Percentiles rank a stretch among this genome's conserved stretches.
phyloP scores from a whole-genome alignment of 139 green algal species.

The Auxenochlorella pyrenoidosa region DNA sequence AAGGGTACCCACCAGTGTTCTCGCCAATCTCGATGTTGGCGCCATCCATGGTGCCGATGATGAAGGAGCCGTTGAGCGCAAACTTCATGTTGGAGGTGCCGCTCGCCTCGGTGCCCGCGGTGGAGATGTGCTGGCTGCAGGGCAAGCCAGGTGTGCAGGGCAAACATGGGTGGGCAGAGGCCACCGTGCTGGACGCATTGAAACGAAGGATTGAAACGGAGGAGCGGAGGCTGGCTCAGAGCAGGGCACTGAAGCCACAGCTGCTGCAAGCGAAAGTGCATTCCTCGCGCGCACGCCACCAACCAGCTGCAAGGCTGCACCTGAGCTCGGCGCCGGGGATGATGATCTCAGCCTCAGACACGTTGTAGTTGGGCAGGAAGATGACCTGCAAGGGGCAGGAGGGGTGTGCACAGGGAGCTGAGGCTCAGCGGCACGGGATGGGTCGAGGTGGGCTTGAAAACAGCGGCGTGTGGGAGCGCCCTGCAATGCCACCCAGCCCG shows the following conservation, averaged over 20 bases:
- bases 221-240: too few relatives aligned
- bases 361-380: conserved; percentile 99
- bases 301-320: not conserved
- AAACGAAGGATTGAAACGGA: too few relatives aligned
- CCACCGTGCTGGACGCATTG: not conserved
- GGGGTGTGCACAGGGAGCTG: not conserved
- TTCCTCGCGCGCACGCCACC: too few relatives aligned
- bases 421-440: too few relatives aligned
- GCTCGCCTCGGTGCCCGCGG: conserved; percentile 85
- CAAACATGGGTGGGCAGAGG: not conserved
- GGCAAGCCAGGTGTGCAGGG: not conserved
- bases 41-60: conserved; percentile 98
- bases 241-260: too few relatives aligned
- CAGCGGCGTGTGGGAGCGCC: too few relatives aligned
- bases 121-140: conserved; percentile 86
- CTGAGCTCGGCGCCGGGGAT: conserved; percentile 82
- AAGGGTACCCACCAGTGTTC: conserved; percentile 60
- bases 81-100: conserved; percentile 99
- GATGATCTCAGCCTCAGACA: conserved; percentile 81
- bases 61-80: conserved; percentile 96
- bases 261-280: too few relatives aligned
- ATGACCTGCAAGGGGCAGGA: conserved; percentile 55
- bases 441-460: too few relatives aligned
- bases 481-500: too few relatives aligned
- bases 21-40: conserved; percentile 99